These are phyloP conservation scores for Neofusicoccum umdonicola DNA, from an alignment of 2,329 filamentous ascomycete genomes.

Conservation along the genomic window DNA sequence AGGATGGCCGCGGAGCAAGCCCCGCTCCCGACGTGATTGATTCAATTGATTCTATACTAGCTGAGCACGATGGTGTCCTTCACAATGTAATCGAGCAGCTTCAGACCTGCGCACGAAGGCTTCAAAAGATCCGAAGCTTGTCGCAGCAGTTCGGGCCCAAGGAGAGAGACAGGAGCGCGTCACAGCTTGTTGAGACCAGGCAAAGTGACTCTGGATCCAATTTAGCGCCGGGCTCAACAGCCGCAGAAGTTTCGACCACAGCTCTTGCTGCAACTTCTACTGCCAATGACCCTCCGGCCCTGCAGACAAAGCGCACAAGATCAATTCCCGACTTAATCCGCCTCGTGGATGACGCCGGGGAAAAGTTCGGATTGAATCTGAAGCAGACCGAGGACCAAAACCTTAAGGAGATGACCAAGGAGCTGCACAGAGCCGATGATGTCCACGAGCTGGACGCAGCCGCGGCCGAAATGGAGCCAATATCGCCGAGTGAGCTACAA, in stretches of 20 bases:
- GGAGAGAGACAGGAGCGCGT: slow-evolving; percentile 25
- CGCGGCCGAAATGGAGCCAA: not conserved
- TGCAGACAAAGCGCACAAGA: slow-evolving; percentile 25
- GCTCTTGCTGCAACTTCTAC: slow-evolving; percentile 19
- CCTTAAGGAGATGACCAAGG: not conserved
- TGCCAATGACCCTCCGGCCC: slow-evolving; percentile 30
- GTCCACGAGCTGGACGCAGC: not conserved
- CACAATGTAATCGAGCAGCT: slow-evolving; percentile 41
- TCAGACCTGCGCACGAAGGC: slow-evolving; percentile 20
- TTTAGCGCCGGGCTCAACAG: not conserved
- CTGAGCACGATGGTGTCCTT: slow-evolving; percentile 39
- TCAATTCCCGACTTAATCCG: slow-evolving; percentile 36
- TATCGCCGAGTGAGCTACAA: not conserved
- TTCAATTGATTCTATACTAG: slow-evolving; percentile 39
- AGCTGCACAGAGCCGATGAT: not conserved
- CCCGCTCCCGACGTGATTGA: slow-evolving; percentile 20
- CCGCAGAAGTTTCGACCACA: slow-evolving; percentile 7
- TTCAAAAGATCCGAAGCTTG: not conserved
- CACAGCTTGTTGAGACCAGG: slow-evolving; percentile 28
- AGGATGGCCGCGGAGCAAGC: slow-evolving; percentile 34
- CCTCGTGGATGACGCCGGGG: slow-evolving; percentile 36
- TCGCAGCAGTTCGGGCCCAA: slow-evolving; percentile 13
- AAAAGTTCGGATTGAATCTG: slow-evolving; percentile 35
- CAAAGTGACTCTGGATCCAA: not conserved
- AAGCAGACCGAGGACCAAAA: slow-evolving; percentile 16